A percentile compares a stretch with the other conserved stretches of the same genome.
phyloP scores from a whole-genome alignment of 73 alveolate species.

The Paramecium primaurelia region DNA sequence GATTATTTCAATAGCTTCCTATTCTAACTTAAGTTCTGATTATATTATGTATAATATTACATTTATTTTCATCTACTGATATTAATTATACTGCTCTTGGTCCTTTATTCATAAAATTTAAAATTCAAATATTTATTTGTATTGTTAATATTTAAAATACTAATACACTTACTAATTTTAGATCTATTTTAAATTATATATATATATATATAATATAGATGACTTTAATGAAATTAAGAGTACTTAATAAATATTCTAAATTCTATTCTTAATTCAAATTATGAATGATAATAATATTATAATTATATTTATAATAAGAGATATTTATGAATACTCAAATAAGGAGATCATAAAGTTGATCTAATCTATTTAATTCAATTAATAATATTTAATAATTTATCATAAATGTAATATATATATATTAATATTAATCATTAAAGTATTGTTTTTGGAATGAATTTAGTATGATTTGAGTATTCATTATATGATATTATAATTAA shows the following conservation, averaged over 20 bases:
- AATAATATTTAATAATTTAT: neutral
- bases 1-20: conserved; percentile 16
- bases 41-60: neutral
- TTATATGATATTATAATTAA: neutral
- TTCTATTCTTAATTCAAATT: neutral
- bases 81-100: conserved; percentile 36
- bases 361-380: neutral
- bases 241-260: neutral
- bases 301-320: neutral
- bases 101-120: neutral
- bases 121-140: neutral
- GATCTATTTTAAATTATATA: neutral
- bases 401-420: neutral
- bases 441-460: neutral
- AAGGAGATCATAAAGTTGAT: neutral
- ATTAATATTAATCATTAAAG: neutral
- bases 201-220: too few species aligned
- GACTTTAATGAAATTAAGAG: neutral
- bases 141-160: neutral
- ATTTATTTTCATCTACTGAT: conserved; percentile 26
- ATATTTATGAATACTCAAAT: neutral
- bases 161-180: neutral
- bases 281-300: neutral
- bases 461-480: neutral
- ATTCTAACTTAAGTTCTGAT: conserved; percentile 6